Evolutionary conservation across 1,139 yeast genomes (phyloP).

Genomic region (Yamadazyma diospyri): DNA sequence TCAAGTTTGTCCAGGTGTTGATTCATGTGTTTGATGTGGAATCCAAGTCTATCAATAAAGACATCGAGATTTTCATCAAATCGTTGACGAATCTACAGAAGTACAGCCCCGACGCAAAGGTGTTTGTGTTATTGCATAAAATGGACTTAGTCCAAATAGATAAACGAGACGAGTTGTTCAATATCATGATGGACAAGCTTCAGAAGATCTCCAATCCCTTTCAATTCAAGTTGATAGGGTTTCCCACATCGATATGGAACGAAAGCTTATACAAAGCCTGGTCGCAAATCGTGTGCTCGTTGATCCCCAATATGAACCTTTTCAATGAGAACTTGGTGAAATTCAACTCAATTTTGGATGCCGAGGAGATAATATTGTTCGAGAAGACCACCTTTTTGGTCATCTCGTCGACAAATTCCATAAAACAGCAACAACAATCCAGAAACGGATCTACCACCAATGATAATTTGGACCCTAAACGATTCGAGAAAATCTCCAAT

Average conservation of each 20-base stretch:
- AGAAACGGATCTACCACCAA: constrained; percentile 8
- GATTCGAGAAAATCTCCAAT: constrained; percentile 91
- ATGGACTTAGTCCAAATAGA: constrained; percentile 94
- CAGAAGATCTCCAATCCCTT: constrained; percentile 75
- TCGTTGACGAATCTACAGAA: constrained; percentile 79
- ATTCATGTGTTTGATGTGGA: constrained; percentile 97
- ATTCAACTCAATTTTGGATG: constrained; percentile 73
- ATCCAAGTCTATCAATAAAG: constrained; percentile 86
- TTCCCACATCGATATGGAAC: constrained; percentile 97
- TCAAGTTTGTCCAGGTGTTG: constrained; percentile 94
- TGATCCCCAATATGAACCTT: constrained; percentile 85
- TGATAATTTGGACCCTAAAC: constrained; percentile 67
- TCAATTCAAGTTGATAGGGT: constrained; percentile 79
- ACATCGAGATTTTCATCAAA: constrained; percentile 85
- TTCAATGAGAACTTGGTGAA: constrained; percentile 75
- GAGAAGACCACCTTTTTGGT: constrained; percentile 93
- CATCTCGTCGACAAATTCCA: constrained; percentile 65
- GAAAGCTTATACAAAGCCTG: constrained; percentile 95
- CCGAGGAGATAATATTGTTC: constrained; percentile 86
- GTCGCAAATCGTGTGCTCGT: constrained; percentile 92
- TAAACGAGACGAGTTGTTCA: constrained; percentile 78
- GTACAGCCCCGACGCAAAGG: constrained; percentile 87
- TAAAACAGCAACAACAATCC: constrained; percentile 21
- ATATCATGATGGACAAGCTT: constrained; percentile 77
- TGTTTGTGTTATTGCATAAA: constrained; percentile 88